Evolutionary conservation across 805 yeast genomes (phyloP), one percentile per base, ranked within the genome.

Genomic region (Pichia rugopelliculosa): DNA sequence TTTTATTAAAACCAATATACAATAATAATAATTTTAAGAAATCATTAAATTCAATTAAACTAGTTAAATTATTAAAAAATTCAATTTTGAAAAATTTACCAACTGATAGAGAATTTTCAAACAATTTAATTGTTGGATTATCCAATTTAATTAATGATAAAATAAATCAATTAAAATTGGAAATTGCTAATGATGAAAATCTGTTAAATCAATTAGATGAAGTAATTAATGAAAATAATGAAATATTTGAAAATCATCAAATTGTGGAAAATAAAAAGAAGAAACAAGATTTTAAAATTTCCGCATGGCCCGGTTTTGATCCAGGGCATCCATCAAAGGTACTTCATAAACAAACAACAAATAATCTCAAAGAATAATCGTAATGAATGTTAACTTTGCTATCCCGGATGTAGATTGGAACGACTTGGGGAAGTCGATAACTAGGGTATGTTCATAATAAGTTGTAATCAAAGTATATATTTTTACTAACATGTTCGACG

Each of bases 261-360:
- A 43, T 17, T 5, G 34, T 15, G 4, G 8, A 13, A 12, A 11
- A 10, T 11, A 13, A 38, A 54, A 55, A 33, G 52, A 52, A 13
- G 63, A 65, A 39, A 5, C 37, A 46, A 12, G 36, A 40, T 23
- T 39, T 45, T 7, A 61, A 59, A 39, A 68, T 72, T 33, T 53
- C 65, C 37, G 76, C 87, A 1, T 81, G 87, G 87, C 87, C 87
- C 0, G 85, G 86, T 0, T 72, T 78, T 13, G 74, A 80, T 54
- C 85, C 79, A 54, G 83, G 84, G 0, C 87, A 81, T 59, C 84
- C 85, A 25, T 41, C 42, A 20, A 40, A 33, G 34, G 34, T n/a
- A 15, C 34, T 30, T 30, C 34, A 30, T n/a, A 30, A 30, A 41
- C 42, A 24, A 30, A 24, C 39, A 24, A 36, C 25, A 6, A 21